Evolutionary conservation across 768 basidiomycete genomes (phyloP).

Genomic region (Leccinellum albellum): DNA sequence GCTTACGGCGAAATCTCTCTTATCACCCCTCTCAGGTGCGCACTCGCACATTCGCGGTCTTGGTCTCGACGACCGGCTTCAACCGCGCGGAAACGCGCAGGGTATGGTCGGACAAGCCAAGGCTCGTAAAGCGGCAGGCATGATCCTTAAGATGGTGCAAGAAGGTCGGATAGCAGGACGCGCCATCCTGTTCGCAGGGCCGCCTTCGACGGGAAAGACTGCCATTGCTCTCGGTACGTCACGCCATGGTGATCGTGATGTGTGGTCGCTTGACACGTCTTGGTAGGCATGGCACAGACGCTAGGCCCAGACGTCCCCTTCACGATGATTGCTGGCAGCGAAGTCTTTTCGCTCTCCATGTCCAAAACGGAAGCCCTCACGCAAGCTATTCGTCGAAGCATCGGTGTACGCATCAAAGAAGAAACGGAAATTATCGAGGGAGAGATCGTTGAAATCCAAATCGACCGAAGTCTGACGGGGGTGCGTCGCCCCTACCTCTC

Average conservation of each 20-base stretch:
- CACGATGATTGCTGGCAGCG: slow-evolving; percentile 95
- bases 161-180: slow-evolving; percentile 94
- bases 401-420: slow-evolving; percentile 96
- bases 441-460: slow-evolving; percentile 97
- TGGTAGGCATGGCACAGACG: slow-evolving; percentile 89
- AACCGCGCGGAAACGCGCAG: slow-evolving; percentile 83
- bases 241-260: too few relatives aligned
- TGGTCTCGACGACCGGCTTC: slow-evolving; percentile 87
- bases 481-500: slow-evolving; percentile 40
- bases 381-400: slow-evolving; percentile 92
- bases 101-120: slow-evolving; percentile 98
- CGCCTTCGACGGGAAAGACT: slow-evolving; percentile 96
- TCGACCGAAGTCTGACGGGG: slow-evolving; percentile 94
- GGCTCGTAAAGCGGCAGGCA: slow-evolving; percentile 94
- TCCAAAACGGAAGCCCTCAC: slow-evolving; percentile 98
- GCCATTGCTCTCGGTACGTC: slow-evolving; percentile 85
- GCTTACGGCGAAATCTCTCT: neutral
- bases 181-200: slow-evolving; percentile 95
- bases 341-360: slow-evolving; percentile 98
- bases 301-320: slow-evolving; percentile 94
- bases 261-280: neutral
- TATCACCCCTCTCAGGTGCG: slow-evolving; percentile 49
- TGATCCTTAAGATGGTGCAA: slow-evolving; percentile 98
- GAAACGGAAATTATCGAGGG: slow-evolving; percentile 97
- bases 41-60: slow-evolving; percentile 96